These are phyloP conservation scores for Coemansia linderi DNA, from an alignment of 371 early-diverging fungal species.

Conservation along the genomic window DNA sequence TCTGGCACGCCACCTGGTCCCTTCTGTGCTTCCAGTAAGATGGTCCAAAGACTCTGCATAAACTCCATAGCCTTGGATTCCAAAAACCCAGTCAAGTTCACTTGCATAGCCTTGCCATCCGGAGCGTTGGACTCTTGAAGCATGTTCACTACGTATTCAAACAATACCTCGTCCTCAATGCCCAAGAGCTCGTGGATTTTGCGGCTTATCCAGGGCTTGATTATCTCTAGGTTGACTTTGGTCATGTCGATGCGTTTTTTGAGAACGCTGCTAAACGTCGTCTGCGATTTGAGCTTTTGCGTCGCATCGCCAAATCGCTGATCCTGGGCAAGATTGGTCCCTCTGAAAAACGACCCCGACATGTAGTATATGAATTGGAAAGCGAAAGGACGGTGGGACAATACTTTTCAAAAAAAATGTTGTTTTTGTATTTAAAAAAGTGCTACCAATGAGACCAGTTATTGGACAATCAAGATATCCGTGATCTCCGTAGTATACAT, in stretches of 20 bases:
- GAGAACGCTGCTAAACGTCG: constrained; percentile 63
- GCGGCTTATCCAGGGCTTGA: constrained; percentile 82
- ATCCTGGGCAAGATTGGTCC: constrained; percentile 85
- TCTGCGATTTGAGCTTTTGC: constrained; percentile 77
- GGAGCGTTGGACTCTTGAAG: constrained; percentile 69
- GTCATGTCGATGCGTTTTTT: constrained; percentile 71
- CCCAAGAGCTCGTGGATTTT: constrained; percentile 80
- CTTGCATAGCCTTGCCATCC: constrained; percentile 90
- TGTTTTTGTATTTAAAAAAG: too few species aligned
- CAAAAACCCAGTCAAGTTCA: constrained; percentile 93
- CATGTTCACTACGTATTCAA: constrained; percentile 80
- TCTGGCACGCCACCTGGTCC: constrained; percentile 84
- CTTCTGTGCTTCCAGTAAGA: constrained; percentile 86
- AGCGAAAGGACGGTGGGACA: not conserved
- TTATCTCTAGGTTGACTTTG: constrained; percentile 80
- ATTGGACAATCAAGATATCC: too few species aligned
- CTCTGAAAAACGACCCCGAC: constrained; percentile 57
- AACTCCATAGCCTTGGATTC: constrained; percentile 80
- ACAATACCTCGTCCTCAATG: constrained; percentile 91
- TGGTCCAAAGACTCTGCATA: constrained; percentile 85
- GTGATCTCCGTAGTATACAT: too few species aligned
- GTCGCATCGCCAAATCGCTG: constrained; percentile 86
- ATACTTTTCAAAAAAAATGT: not conserved
- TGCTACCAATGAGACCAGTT: too few species aligned
- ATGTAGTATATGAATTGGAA: constrained; percentile 1